phyloP scores from a whole-genome alignment of 2,329 filamentous ascomycete species.

The Penicillium freii region DNA sequence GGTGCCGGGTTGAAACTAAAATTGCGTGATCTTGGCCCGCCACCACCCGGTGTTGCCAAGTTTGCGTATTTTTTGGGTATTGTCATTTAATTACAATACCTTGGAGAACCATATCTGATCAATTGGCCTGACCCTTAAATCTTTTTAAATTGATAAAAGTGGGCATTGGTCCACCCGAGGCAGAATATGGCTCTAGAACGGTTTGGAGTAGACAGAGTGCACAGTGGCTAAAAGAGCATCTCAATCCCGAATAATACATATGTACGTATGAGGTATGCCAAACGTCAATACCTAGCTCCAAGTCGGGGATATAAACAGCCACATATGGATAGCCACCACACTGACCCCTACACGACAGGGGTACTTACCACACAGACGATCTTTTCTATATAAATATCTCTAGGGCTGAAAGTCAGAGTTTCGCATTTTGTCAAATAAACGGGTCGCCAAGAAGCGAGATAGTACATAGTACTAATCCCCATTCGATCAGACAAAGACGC shows the following conservation, averaged over 20 bases:
- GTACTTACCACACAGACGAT: neutral
- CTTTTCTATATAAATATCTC: neutral
- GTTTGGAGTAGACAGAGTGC: neutral
- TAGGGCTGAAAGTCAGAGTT: neutral
- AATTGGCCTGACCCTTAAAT: neutral
- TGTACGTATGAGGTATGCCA: neutral
- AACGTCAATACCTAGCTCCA: neutral
- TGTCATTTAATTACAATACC: neutral
- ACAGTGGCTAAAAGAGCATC: neutral
- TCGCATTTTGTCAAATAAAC: neutral
- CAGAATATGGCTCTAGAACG: neutral
- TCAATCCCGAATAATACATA: neutral
- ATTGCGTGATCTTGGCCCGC: constrained; percentile 9
- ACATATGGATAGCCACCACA: neutral
- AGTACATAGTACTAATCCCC: too few relatives aligned
- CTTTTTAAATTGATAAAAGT: neutral
- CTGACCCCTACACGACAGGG: neutral
- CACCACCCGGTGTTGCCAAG: neutral
- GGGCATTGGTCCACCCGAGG: neutral
- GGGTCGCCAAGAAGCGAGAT: constrained; percentile 1
- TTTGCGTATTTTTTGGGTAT: neutral
- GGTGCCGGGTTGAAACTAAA: neutral
- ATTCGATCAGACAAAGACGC: neutral
- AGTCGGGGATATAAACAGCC: neutral
- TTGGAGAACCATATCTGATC: neutral